Conservation (phyloP, 1,284 basidiomycete species). For the Ceratobasidium sp. region DNA sequence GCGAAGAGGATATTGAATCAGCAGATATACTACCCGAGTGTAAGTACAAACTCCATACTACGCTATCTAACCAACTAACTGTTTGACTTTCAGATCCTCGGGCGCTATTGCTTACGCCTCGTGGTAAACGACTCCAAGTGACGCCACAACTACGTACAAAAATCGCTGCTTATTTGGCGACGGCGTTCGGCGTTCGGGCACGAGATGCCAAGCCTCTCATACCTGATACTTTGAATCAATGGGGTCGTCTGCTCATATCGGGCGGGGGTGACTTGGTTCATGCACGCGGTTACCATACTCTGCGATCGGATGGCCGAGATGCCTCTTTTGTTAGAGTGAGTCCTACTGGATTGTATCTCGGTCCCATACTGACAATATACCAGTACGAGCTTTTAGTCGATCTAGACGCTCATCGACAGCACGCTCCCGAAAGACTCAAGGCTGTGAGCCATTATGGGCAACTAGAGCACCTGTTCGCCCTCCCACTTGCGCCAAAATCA, state of each 20-base stretch:
- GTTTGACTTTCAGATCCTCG: no score
- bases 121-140: no score
- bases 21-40: background rate
- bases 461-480: background rate
- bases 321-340: background rate
- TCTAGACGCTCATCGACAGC: background rate
- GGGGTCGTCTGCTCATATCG: background rate
- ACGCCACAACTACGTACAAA: no score
- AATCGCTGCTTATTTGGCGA: no score
- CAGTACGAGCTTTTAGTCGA: conserved; percentile 18
- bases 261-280: background rate
- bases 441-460: conserved; percentile 26
- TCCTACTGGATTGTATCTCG: background rate
- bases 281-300: background rate
- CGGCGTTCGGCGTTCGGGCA: no score
- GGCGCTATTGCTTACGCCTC: no score
- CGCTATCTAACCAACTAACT: background rate
- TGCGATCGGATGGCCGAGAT: background rate
- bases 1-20: background rate
- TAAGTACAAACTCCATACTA: conserved; percentile 2
- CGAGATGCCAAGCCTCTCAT: background rate
- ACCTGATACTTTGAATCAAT: background rate
- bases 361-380: background rate
- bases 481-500: background rate
- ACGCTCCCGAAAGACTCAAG: background rate